Base-by-base conservation (phyloP, 1,284 basidiomycete species). In the Lentinula novae-zelandiae region DNA sequence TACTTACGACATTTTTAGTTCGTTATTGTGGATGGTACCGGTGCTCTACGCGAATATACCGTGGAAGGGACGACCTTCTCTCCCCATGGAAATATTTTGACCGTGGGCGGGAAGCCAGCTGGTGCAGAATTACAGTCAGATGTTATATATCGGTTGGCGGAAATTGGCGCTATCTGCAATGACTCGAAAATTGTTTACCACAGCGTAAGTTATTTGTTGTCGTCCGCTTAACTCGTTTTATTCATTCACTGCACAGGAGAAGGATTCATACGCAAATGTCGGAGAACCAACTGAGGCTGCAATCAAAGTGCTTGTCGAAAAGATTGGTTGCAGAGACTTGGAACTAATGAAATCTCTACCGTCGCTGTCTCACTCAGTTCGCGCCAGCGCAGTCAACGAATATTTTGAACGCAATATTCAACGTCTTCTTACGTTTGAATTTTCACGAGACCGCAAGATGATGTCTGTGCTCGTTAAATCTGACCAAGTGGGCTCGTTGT, bases 231-330 rank as follows among this genome's bases (percentile, higher is more conserved):
- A 22, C 34, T 2, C 27, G 2, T n/a, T 44, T 33, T 5, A 27
- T 6, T 22, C 27, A 44, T 12, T 33, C 13, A 12, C 3, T 58
- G 2, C 8, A 10, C 67, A 93, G 90, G 92, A 96, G 50, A 94
- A 92, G 72, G 81, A 83, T 50, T 69, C 78, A 1, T 98, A 97
- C 73, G 74, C 80, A 60, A 95, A 93, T 68, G 84, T 99, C 48
- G 96, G 96, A 22, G 96, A 99, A 76, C 96, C 97, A 7, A 99
- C 97, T 2, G 96, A 98, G 75, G 95, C 95, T 7, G 95, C 95
- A 1, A 82, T 98, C 60, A 93, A 92, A 73, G 94, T 96, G 44
- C 84, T 99, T 5, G 94, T 89, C 20, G 96, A 99, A 77, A 99
- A 98, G 72, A 79, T 90, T 57, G 87, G 88, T 20, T 87, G 83